A percentile compares a stretch with the other conserved stretches of the same genome.
Evolutionary conservation across 2,329 filamentous ascomycete genomes (phyloP).

Genomic region (Dryadomyces quercus-mongolicae): DNA sequence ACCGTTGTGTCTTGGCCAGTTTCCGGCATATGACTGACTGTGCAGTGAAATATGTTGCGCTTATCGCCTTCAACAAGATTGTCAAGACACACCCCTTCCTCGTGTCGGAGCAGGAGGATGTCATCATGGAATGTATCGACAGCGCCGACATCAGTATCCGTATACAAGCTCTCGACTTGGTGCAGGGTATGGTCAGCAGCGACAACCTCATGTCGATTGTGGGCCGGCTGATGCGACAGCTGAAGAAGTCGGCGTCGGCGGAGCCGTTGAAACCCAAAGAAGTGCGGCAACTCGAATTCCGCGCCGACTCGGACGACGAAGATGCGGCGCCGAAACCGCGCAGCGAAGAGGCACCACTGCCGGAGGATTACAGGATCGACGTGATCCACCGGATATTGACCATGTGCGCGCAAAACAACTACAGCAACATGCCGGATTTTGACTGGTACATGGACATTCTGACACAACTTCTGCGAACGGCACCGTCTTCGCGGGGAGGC

Average conservation of each 20-base stretch:
- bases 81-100: constrained; percentile 78
- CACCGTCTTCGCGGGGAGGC: constrained; percentile 34
- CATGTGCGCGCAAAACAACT: constrained; percentile 86
- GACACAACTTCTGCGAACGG: constrained; percentile 68
- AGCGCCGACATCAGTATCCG: constrained; percentile 93
- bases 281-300: constrained; percentile 32
- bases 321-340: constrained; percentile 27
- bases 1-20: background rate
- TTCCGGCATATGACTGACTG: background rate
- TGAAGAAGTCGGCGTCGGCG: constrained; percentile 52
- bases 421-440: constrained; percentile 76
- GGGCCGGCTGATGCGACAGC: constrained; percentile 74
- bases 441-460: constrained; percentile 95
- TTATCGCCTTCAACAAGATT: constrained; percentile 92
- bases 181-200: constrained; percentile 83
- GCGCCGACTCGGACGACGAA: constrained; percentile 37
- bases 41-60: constrained; percentile 87
- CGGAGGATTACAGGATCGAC: constrained; percentile 74
- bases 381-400: constrained; percentile 73
- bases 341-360: constrained; percentile 48
- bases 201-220: constrained; percentile 80
- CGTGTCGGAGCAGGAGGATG: constrained; percentile 86
- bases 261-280: constrained; percentile 23
- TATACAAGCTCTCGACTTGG: constrained; percentile 80
- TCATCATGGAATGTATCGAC: constrained; percentile 92